phyloP scores from a whole-genome alignment of 2,329 filamentous ascomycete genomes.

The Colletotrichum sp. region DNA sequence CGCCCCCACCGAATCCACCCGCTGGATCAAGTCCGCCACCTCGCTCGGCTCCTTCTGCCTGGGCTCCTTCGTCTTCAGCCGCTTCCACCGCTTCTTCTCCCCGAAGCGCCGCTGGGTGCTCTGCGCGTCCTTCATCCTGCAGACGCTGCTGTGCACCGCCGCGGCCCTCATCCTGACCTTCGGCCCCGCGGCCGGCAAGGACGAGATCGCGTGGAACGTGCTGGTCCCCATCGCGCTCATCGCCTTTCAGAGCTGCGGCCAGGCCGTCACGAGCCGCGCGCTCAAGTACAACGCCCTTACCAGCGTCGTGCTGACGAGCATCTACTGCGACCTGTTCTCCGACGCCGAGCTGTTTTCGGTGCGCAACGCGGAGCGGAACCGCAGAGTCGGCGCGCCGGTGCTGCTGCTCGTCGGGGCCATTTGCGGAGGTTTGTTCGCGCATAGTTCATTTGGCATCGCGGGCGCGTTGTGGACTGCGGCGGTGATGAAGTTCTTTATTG shows the following conservation, averaged over 20 bases:
- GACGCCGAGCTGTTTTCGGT: constrained; percentile 57
- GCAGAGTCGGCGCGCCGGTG: constrained; percentile 53
- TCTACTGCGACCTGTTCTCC: constrained; percentile 82
- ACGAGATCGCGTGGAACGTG: constrained; percentile 62
- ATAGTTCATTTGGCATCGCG: constrained; percentile 51
- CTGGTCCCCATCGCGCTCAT: constrained; percentile 72
- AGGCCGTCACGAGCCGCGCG: constrained; percentile 76
- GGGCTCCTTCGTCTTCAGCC: constrained; percentile 74
- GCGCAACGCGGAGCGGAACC: constrained; percentile 55
- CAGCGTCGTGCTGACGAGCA: constrained; percentile 80
- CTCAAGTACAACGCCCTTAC: constrained; percentile 74
- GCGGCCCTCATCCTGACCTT: constrained; percentile 50
- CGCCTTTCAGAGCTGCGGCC: constrained; percentile 79
- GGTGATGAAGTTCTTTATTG: constrained; percentile 59
- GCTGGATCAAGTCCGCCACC: constrained; percentile 75
- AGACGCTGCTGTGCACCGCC: constrained; percentile 53
- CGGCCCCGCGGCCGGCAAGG: constrained; percentile 42
- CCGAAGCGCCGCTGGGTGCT: constrained; percentile 71
- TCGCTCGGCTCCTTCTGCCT: constrained; percentile 75
- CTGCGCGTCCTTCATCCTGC: constrained; percentile 60
- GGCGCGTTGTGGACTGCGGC: constrained; percentile 67
- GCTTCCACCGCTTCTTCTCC: constrained; percentile 69
- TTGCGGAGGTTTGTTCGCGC: constrained; percentile 54
- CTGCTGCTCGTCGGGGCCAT: constrained; percentile 56
- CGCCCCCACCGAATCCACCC: constrained; percentile 55